Base-by-base conservation (phyloP, 768 basidiomycete species). In the Xerocomus potaroensis region DNA sequence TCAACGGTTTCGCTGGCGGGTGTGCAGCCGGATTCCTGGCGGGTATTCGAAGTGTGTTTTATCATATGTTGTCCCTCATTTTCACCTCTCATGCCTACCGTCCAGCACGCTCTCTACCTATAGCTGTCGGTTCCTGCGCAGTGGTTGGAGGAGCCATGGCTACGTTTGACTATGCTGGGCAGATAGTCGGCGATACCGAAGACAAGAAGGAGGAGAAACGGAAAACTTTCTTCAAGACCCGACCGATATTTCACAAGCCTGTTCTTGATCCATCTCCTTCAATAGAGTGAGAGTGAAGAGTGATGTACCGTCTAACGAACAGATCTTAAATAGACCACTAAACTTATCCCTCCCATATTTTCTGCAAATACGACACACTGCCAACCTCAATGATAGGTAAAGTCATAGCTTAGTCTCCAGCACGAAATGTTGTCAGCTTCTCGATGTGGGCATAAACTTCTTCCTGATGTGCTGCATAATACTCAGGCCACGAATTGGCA, bases 21-120 rank as follows among this genome's bases (percentile, higher is more conserved):
- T 95, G 92, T 70, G 92, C 92, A 39, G 92, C 92, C 42, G 93
- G 93, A 37, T 91, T 95, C 69, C 69, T 95, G 52, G 90, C 90
- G 24, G 93, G 93, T 43, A 68, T 94, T 47, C 78, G 89, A 73
- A 77, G 90, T 91, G 58, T 32, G 78, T 47, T 39, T 31, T 10
- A 19, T 34, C 3, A 19, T 26, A 41, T 45, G 41, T 15, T 35
- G 36, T 35, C 43, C 26, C 12, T 23, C 26, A 18, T 32, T 18
- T 45, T 29, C 40, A 49, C 42, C 44, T 21, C 53, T 62, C 27
- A 65, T 47, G 3, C 31, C 43, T 27, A 21, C 12, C 12, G n/a
- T 44, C 43, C 54, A 94, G 91, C 81, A 43, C 85, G 87, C 50
- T 96, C 92, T 26, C 58, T 95, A 55, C 92, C 92, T 6, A 72